Percentiles rank a stretch among this genome's conserved stretches.
These are phyloP conservation scores for Arctostaphylos glauca DNA, from an alignment of 148 eudicot species.

Conservation along the genomic window DNA sequence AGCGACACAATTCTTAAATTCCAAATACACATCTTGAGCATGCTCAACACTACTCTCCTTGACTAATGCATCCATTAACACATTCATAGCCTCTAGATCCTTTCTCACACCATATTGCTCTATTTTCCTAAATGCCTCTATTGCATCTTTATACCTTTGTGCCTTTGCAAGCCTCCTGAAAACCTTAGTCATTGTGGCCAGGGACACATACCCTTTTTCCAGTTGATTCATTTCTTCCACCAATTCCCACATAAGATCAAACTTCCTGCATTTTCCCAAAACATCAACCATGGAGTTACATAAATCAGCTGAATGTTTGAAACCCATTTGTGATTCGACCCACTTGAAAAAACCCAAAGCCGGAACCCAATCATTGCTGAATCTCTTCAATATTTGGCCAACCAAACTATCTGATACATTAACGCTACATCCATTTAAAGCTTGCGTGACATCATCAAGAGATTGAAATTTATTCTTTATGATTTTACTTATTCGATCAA, in stretches of 20 bases:
- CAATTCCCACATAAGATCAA: slow-evolving; percentile 66
- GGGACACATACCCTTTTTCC: slow-evolving; percentile 41
- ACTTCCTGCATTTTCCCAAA: slow-evolving; percentile 64
- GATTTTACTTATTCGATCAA: slow-evolving; percentile 47
- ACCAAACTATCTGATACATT: slow-evolving; percentile 49
- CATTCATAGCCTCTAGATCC: slow-evolving; percentile 49
- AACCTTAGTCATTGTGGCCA: slow-evolving; percentile 54
- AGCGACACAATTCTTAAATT: slow-evolving; percentile 44
- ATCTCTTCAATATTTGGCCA: slow-evolving; percentile 59
- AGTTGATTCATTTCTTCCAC: slow-evolving; percentile 60
- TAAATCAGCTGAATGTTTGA: slow-evolving; percentile 36
- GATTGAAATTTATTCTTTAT: slow-evolving; percentile 45
- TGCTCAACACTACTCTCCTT: slow-evolving; percentile 61
- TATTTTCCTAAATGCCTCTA: slow-evolving; percentile 48
- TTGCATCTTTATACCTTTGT: slow-evolving; percentile 50
- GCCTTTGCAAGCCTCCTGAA: slow-evolving; percentile 69
- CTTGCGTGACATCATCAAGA: slow-evolving; percentile 39
- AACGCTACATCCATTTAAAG: slow-evolving; percentile 32
- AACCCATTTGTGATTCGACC: slow-evolving; percentile 48
- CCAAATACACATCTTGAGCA: slow-evolving; percentile 56
- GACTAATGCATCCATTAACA: slow-evolving; percentile 61
- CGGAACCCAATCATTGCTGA: slow-evolving; percentile 60
- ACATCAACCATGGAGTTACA: slow-evolving; percentile 72
- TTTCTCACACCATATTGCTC: slow-evolving; percentile 48
- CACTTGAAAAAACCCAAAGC: slow-evolving; percentile 76